Base-by-base conservation (phyloP, 2,329 filamentous ascomycete genomes). In the Spiromastix sp. region DNA sequence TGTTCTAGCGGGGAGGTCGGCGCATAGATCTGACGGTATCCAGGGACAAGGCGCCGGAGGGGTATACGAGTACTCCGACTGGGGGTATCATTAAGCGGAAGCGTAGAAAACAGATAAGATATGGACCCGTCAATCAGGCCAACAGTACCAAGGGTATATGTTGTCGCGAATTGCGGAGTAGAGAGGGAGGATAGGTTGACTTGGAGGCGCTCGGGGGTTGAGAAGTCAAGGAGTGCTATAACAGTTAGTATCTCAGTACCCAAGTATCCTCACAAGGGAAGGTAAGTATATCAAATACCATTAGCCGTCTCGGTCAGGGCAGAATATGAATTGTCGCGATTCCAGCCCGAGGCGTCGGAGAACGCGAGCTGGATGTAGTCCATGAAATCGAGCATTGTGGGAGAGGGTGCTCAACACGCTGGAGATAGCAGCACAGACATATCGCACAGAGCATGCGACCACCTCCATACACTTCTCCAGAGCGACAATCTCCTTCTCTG, bases 81-180 rank as follows among this genome's bases (percentile, higher is more conserved):
- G 44, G 64, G 62, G 13, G 74, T 64, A 34, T 79, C 68, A 25
- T 69, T 64, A 38, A 96, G 71, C 9, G 85, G 79, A 6, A 91
- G 70, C 2, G 85, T 93, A 32, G 86, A 93, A 66, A 93, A 96
- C 36, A 98, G 75, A 62, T 96, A 98, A 10, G 87, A 93, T 38
- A 98, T 74, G n/a, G 86, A 94, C 56, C 91, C 91, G 63, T 96
- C 89, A 34, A 98, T 87, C 22, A 93, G 72, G 40, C 89, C 91
- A 11, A 93, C 74, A 27, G 81, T 93, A 41, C 86, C 85, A 29
- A 98, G 74, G 27, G 85, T 82, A 61, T 98, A 98, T 24, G 86
- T 89, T 11, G 87, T 93, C 16, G 87, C 89, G 51, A 96, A 95
- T 58, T 94, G 85, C 6, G 85, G 81, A 12, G 87, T 87, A 5